Percentiles rank a stretch among this genome's conserved stretches.
Evolutionary conservation across 225 moss, liverwort and hornwort species (phyloP).

Genomic region (Anthoceros angustus): DNA sequence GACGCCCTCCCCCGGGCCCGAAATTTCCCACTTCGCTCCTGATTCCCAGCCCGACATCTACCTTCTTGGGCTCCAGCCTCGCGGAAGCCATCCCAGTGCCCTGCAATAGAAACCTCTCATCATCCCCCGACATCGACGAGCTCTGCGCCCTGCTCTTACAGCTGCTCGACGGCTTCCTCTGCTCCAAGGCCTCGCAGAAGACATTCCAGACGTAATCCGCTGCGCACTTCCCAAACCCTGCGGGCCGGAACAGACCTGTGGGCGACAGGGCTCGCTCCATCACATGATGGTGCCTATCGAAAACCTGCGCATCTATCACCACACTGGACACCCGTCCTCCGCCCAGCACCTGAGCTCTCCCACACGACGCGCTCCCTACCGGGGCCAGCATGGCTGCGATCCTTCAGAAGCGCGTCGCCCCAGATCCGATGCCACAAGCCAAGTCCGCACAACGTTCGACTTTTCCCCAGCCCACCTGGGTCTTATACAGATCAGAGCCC

Average conservation of each 20-base stretch:
- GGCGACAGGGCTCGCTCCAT: background rate
- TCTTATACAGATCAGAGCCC: too few species aligned
- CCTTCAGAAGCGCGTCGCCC: background rate
- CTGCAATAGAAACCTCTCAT: background rate
- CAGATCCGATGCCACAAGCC: background rate
- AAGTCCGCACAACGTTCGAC: background rate
- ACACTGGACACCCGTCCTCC: conserved; percentile 1
- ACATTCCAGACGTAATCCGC: conserved; percentile 1
- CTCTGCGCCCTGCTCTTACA: background rate
- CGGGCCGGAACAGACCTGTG: background rate
- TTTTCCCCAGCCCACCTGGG: background rate
- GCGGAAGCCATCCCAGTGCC: background rate
- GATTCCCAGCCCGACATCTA: background rate
- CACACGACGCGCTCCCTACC: background rate
- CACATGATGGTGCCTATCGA: background rate
- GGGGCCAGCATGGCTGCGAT: background rate
- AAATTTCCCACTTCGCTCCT: background rate
- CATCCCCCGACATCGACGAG: background rate
- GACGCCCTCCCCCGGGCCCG: background rate
- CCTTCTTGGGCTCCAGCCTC: background rate
- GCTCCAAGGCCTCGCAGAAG: background rate
- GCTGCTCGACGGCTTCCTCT: background rate
- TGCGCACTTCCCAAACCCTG: conserved; percentile 5
- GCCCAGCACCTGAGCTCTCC: background rate
- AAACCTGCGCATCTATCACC: conserved; percentile 1